Base-by-base conservation (phyloP, 202 grass and related monocot genomes). In the Hordeum pubiflorum region DNA sequence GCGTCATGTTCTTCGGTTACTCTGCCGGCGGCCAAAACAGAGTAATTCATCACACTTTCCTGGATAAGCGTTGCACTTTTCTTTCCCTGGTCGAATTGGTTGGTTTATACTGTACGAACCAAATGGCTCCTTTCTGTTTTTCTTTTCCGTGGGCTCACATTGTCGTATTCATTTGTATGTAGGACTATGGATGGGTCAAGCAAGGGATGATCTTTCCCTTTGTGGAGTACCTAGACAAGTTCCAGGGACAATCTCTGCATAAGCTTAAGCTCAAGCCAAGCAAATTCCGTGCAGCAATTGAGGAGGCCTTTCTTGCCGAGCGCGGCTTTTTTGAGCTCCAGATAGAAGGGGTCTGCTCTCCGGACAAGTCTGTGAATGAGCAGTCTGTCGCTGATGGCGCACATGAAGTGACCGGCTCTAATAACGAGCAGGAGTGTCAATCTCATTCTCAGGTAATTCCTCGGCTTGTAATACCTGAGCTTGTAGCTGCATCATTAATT, bases 111-210 rank as follows among this genome's bases (percentile, higher is more conserved):
- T 29, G 27, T 29, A 65, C 5, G 27, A 55, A 14, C 27, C 27
- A 69, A 86, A 26, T 59, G 17, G 3, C 6, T 33, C 2, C 3
- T 29, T 59, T 82, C 8, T 44, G 21, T 80, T 23, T 73, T 18
- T 57, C 43, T 3, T 3, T 26, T 29, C 24, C 15, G 2, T 9
- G 2, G 55, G 12, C 46, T 85, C 43, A 82, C 46, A 48, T 7
- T 15, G 21, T 14, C 15, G 22, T 5, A 21, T 82, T 59, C 46
- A 11, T 58, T 57, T 27, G 52, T 79, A 93, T 33, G 58, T 79
- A 95, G 89, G 96, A 94, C 60, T 99, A 96, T 24, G 90, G 90
- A 79, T 99, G 96, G 96, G 70, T 96, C 39, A 95, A 95, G 71
- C 88, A 92, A 71, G 96, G 92, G 73, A 87, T 86, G 83, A 83